Evolutionary conservation across 208 protist species (phyloP).

Genomic region (Plasmodiophora brassicae): DNA sequence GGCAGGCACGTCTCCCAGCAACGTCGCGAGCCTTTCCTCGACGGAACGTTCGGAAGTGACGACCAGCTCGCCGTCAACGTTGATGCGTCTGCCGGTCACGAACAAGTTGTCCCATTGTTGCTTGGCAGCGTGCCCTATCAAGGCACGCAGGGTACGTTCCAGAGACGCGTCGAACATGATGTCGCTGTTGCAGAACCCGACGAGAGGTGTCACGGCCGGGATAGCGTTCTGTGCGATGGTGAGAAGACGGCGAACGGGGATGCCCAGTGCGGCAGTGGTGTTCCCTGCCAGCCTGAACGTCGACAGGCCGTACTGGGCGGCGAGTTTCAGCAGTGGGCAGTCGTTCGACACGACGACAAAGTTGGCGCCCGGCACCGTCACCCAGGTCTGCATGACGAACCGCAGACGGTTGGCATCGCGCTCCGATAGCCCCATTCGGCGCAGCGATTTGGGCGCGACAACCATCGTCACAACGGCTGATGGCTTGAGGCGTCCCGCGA

Average conservation of each 20-base stretch:
- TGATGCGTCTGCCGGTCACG: background rate
- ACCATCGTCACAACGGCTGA: background rate
- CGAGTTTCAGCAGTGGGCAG: background rate
- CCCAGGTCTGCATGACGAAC: background rate
- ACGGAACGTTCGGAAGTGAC: background rate
- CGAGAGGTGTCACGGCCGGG: background rate
- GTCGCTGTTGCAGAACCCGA: constrained; percentile 5
- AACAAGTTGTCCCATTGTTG: background rate
- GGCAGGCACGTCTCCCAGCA: background rate
- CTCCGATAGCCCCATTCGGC: too few species aligned
- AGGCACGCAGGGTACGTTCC: background rate
- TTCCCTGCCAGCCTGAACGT: background rate
- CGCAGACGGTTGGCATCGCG: background rate
- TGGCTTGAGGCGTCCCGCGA: background rate
- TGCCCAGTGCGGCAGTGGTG: background rate
- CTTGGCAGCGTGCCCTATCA: background rate
- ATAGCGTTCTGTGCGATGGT: background rate
- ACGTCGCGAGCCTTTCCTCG: background rate
- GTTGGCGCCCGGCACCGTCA: background rate
- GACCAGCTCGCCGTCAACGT: background rate
- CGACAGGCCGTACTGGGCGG: background rate
- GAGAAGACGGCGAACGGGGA: background rate
- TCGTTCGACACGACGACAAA: background rate
- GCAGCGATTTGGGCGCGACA: constrained; percentile 4
- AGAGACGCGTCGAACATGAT: background rate